Percentiles rank a stretch among this genome's conserved stretches.
Conservation (phyloP, 2,329 filamentous ascomycete genomes). For the Pseudogymnoascus sp. region DNA sequence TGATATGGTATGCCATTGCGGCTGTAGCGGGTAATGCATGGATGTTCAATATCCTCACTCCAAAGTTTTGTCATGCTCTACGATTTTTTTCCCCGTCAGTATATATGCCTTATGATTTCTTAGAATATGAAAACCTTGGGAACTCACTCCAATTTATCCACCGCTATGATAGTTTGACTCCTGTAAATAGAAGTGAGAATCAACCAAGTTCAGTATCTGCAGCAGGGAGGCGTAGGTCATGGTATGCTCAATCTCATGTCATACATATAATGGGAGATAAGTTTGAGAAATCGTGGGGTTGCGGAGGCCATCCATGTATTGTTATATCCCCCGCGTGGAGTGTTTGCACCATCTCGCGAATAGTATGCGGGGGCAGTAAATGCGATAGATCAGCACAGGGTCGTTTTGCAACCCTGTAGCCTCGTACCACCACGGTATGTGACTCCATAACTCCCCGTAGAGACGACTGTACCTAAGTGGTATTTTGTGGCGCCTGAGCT, state of each 20-base stretch:
- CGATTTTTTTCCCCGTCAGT: background rate
- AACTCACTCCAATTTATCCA: background rate
- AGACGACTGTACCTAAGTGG: background rate
- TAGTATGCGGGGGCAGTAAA: background rate
- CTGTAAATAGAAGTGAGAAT: background rate
- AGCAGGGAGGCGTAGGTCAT: background rate
- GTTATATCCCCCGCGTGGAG: background rate
- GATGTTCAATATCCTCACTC: conserved; percentile 21
- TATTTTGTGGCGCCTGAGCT: conserved; percentile 1
- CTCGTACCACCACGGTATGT: background rate
- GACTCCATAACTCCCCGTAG: background rate
- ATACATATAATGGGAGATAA: background rate
- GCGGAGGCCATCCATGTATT: conserved; percentile 11
- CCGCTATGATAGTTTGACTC: background rate
- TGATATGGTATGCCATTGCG: conserved; percentile 22
- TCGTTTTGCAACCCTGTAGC: background rate
- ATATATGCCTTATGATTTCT: background rate
- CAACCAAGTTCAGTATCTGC: background rate
- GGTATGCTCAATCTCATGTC: background rate
- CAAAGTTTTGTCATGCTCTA: conserved; percentile 5
- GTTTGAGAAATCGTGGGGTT: conserved; percentile 8
- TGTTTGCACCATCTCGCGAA: background rate
- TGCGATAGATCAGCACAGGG: background rate
- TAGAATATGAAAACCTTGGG: background rate
- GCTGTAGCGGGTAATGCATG: conserved; percentile 21